Evolutionary conservation across 1,284 basidiomycete genomes (phyloP).

Genomic region (Neolentinus lepideus): DNA sequence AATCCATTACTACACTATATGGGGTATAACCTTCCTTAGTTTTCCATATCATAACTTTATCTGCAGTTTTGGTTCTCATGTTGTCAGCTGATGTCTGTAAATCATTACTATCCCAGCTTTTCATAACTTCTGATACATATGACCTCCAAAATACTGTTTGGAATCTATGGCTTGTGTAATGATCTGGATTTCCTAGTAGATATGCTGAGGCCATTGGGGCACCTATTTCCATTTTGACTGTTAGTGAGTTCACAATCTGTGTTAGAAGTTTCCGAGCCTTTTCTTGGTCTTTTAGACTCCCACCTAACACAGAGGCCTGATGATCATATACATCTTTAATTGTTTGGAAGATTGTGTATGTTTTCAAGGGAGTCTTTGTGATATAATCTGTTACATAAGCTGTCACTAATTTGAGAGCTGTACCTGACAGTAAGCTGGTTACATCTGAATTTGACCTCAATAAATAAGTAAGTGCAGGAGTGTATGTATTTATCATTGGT

Average conservation of each 20-base stretch:
- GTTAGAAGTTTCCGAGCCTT: conserved; percentile 18
- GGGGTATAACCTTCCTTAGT: neutral
- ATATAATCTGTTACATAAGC: conserved; percentile 33
- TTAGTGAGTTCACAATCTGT: too few relatives aligned
- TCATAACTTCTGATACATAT: neutral
- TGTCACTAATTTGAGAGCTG: conserved; percentile 27
- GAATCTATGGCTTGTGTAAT: conserved; percentile 7
- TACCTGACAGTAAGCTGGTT: conserved; percentile 26
- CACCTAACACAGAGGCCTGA: conserved; percentile 14
- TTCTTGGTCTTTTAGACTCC: conserved; percentile 8
- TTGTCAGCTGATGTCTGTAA: neutral
- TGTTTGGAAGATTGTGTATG: conserved; percentile 24
- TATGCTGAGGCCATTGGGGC: conserved; percentile 9
- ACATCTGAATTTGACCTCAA: conserved; percentile 29
- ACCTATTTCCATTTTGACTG: too few relatives aligned
- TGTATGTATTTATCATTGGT: conserved; percentile 25
- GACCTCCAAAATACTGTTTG: neutral
- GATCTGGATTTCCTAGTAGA: conserved; percentile 10
- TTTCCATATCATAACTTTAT: neutral
- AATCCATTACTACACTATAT: conserved; percentile 5
- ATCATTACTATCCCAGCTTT: neutral
- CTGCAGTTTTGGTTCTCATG: neutral
- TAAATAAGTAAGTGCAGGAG: conserved; percentile 21
- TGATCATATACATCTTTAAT: conserved; percentile 18
- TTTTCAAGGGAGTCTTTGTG: conserved; percentile 27